A percentile compares a stretch with the other conserved stretches of the same genome.
These are phyloP conservation scores for Sanghuangporus weigelae DNA, from an alignment of 1,284 basidiomycete genomes.

Conservation along the genomic window DNA sequence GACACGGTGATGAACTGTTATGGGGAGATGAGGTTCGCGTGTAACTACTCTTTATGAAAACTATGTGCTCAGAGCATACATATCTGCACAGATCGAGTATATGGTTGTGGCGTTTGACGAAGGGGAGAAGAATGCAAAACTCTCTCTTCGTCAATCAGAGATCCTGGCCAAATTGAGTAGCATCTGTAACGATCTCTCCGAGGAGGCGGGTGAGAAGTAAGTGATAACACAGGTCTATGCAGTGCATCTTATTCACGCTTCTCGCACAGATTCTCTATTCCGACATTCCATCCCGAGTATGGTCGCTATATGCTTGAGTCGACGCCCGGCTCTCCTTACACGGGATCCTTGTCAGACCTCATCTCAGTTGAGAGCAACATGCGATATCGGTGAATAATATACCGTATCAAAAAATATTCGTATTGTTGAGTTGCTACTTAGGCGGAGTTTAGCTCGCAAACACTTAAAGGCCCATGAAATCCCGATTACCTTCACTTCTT, in stretches of 20 bases:
- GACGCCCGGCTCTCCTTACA: constrained; percentile 93
- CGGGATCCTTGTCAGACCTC: constrained; percentile 80
- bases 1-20: constrained; percentile 88
- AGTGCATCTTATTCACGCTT: constrained; percentile 13
- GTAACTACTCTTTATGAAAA: background rate
- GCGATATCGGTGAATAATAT: constrained; percentile 65
- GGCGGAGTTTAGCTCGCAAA: constrained; percentile 80
- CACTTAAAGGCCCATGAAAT: constrained; percentile 85
- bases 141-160: constrained; percentile 92
- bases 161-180: constrained; percentile 80
- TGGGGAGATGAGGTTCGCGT: constrained; percentile 96
- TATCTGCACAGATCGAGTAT: constrained; percentile 77
- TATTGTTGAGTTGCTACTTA: constrained; percentile 27
- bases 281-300: constrained; percentile 98
- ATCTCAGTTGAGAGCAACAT: constrained; percentile 92
- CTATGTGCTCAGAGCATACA: background rate
- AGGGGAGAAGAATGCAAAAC: constrained; percentile 70
- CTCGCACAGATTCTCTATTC: constrained; percentile 58
- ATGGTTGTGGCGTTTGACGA: constrained; percentile 91
- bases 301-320: constrained; percentile 99
- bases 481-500: constrained; percentile 93
- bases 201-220: constrained; percentile 56
- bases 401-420: constrained; percentile 19
- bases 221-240: constrained; percentile 22
- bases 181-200: constrained; percentile 64